Base-by-base conservation (phyloP, 2,329 filamentous ascomycete genomes). In the Trichoderma breve region DNA sequence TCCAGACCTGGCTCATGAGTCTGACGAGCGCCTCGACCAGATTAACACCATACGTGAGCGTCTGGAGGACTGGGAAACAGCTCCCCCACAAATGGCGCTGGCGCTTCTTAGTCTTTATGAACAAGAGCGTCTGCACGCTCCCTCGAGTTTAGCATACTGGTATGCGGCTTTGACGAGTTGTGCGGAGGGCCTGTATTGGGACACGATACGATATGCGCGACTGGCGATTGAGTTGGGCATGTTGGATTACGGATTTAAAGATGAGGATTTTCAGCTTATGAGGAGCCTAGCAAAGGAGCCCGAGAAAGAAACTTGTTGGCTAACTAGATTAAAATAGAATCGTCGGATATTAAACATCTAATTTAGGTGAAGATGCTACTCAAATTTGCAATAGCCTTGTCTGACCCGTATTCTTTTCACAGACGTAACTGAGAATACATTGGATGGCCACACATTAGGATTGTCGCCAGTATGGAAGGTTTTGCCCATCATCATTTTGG, bases 91-190 rank as follows among this genome's bases (percentile, higher is more conserved):
- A 63, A 82, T 83, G 80, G 82, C 81, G 7, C 80, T 83, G 75
- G 73, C 82, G 63, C 64, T 84, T 32, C 75, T 84, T 51, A 80
- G 78, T 53, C 74, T 85, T 58, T 82, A 81, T 74, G 74, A 83
- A 75, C 81, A 83, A 76, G 83, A 85, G 78, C 76, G 78, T 43
- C 76, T 84, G 26, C 78, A 81, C 76, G 76, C 77, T 6, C 64
- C 75, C 61, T 72, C 81, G 47, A 76, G 79, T 70, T 80, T 82
- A 74, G 81, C 80, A 12, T 83, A 82, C 73, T 75, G 77, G 57
- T 76, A 80, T 36, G 81, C 83, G 24, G 83, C 83, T 47, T 74
- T 83, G 21, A 80, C 83, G 75, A 81, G 78, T 72, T 84, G 81
- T 74, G 80, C 79, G 7, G 76, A 76, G 6, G 83, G 83, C 28